Evolutionary conservation across 2,329 filamentous ascomycete genomes (phyloP).

Genomic region (Scedosporium aurantiacum): DNA sequence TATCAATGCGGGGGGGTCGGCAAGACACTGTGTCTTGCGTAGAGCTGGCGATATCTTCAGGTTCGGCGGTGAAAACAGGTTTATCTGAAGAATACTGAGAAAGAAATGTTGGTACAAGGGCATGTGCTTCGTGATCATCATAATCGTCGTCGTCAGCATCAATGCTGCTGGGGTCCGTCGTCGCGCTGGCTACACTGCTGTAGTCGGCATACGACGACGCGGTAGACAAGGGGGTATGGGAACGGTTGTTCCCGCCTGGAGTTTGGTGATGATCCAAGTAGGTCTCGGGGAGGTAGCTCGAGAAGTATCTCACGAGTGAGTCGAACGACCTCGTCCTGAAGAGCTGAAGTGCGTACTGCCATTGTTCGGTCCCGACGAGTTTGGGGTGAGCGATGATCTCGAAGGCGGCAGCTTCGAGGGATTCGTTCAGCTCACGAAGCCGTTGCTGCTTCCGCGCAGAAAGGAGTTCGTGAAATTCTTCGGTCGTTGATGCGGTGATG

Average conservation of each 20-base stretch:
- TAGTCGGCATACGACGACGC: constrained; percentile 27
- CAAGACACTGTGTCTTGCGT: not conserved
- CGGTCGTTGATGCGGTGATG: constrained; percentile 33
- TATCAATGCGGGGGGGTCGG: constrained; percentile 5
- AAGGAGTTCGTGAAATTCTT: constrained; percentile 44
- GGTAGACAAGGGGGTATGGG: constrained; percentile 18
- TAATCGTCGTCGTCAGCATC: constrained; percentile 16
- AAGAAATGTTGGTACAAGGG: constrained; percentile 6
- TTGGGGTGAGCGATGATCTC: constrained; percentile 50
- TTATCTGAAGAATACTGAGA: not conserved
- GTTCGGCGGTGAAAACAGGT: constrained; percentile 5
- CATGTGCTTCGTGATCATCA: constrained; percentile 1
- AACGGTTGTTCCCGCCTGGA: not conserved
- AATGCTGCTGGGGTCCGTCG: constrained; percentile 28
- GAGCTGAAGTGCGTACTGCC: constrained; percentile 46
- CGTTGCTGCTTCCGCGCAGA: constrained; percentile 42
- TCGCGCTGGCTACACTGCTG: constrained; percentile 24
- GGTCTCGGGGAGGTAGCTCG: constrained; percentile 44
- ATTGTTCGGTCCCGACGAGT: constrained; percentile 47
- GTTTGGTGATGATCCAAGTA: constrained; percentile 16
- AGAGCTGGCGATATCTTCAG: constrained; percentile 4
- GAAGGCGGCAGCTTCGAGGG: constrained; percentile 44
- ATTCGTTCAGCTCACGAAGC: constrained; percentile 42
- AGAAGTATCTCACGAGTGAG: constrained; percentile 48
- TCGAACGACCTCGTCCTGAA: constrained; percentile 49